Percentiles rank a stretch among this genome's conserved stretches.
Conservation (phyloP, 2,329 filamentous ascomycete genomes). For the Fusarium decemcellulare region DNA sequence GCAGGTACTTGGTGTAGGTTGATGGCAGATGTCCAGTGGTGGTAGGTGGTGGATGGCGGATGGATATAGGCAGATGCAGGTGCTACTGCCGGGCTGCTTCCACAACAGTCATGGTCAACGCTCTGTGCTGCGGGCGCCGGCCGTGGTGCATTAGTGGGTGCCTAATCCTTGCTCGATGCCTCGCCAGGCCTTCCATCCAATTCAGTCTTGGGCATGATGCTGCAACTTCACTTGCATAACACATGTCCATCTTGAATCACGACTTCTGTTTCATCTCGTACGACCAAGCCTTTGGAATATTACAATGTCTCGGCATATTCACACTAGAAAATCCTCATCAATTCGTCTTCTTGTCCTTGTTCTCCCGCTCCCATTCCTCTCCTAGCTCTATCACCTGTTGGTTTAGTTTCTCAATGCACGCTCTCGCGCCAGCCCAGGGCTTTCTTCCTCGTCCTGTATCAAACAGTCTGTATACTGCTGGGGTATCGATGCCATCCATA, state of each 20-base stretch:
- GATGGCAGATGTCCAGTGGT: not conserved
- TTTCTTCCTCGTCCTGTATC: slow-evolving; percentile 55
- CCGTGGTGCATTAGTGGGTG: slow-evolving; percentile 6
- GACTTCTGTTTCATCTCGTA: not conserved
- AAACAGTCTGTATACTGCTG: slow-evolving; percentile 59
- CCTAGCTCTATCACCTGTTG: slow-evolving; percentile 34
- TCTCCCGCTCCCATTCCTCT: slow-evolving; percentile 41
- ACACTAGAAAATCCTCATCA: not conserved
- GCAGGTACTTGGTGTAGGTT: not conserved
- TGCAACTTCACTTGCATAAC: too few species aligned
- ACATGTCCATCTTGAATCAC: not conserved
- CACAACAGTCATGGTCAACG: not conserved
- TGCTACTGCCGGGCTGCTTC: not conserved
- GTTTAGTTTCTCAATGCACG: slow-evolving; percentile 49
- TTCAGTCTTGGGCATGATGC: not conserved
- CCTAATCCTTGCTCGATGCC: slow-evolving; percentile 13
- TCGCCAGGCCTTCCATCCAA: not conserved
- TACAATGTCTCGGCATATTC: not conserved
- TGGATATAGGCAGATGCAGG: not conserved
- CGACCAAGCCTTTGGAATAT: not conserved
- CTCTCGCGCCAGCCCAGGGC: slow-evolving; percentile 56
- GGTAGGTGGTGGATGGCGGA: slow-evolving; percentile 1
- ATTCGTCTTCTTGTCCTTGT: slow-evolving; percentile 40
- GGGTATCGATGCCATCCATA: slow-evolving; percentile 55
- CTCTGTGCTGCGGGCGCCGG: slow-evolving; percentile 15